Percentiles rank a stretch among this genome's conserved stretches.
These are phyloP conservation scores for Coccomyxa sp. DNA, from an alignment of 139 green algal genomes.

Conservation along the genomic window DNA sequence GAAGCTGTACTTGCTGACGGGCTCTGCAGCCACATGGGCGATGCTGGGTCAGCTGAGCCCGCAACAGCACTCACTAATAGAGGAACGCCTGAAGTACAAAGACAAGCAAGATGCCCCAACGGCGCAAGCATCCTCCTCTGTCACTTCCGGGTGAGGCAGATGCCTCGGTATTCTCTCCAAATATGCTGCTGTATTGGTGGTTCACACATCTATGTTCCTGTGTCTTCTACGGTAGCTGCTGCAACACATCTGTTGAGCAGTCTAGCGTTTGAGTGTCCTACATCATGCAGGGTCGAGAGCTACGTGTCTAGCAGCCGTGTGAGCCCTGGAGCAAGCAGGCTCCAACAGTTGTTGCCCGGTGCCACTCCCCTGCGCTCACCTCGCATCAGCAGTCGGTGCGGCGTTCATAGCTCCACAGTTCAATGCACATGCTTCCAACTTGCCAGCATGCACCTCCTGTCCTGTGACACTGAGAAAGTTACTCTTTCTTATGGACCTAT, in stretches of 20 bases:
- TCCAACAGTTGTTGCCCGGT: too few relatives aligned
- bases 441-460: too few relatives aligned
- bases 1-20: slow-evolving; percentile 72
- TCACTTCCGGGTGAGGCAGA: background rate
- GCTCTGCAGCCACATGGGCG: slow-evolving; percentile 57
- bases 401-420: too few relatives aligned
- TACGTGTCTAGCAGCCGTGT: too few relatives aligned
- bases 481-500: too few relatives aligned
- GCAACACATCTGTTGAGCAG: background rate
- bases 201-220: background rate
- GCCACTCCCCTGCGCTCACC: too few relatives aligned
- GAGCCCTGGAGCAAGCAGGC: too few relatives aligned
- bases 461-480: too few relatives aligned
- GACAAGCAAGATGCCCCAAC: slow-evolving; percentile 37
- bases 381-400: too few relatives aligned
- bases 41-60: slow-evolving; percentile 68
- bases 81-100: slow-evolving; percentile 76
- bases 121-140: background rate
- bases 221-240: background rate
- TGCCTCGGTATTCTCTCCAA: background rate
- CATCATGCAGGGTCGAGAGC: too few relatives aligned
- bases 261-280: too few relatives aligned
- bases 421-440: too few relatives aligned
- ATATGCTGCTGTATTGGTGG: background rate
- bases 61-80: slow-evolving; percentile 71